Conservation (phyloP, 768 basidiomycete genomes). For the Leccinum fibrillosum region DNA sequence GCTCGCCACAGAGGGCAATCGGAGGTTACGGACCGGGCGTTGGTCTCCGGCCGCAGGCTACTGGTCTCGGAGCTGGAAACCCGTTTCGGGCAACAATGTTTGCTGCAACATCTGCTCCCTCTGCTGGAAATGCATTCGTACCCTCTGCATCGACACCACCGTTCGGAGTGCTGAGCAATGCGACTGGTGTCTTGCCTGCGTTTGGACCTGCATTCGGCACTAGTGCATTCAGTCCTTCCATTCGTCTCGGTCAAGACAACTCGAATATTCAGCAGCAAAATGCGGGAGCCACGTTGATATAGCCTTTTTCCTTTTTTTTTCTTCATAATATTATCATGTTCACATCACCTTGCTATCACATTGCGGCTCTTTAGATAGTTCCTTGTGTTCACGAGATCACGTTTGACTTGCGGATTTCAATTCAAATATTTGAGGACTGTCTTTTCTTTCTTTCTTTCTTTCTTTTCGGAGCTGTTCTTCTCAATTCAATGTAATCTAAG, state of each 20-base stretch:
- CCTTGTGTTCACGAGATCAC: neutral
- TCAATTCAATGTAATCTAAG: too few relatives aligned
- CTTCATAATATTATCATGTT: neutral
- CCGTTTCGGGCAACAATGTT: conserved; percentile 69
- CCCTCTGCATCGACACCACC: conserved; percentile 27
- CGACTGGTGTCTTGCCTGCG: neutral
- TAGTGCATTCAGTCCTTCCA: conserved; percentile 21
- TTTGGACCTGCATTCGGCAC: conserved; percentile 18
- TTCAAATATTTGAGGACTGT: conserved; percentile 3
- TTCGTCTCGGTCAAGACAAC: conserved; percentile 14
- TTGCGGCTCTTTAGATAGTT: conserved; percentile 4
- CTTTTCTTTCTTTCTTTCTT: neutral
- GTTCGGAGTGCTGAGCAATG: conserved; percentile 21
- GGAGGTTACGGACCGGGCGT: conserved; percentile 38
- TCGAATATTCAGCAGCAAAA: conserved; percentile 39
- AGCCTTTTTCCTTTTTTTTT: conserved; percentile 11
- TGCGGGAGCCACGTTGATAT: conserved; percentile 49
- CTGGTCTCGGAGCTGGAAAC: conserved; percentile 52
- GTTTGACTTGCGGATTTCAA: conserved; percentile 11
- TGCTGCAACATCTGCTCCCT: conserved; percentile 29
- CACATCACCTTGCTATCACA: neutral
- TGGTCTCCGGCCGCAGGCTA: conserved; percentile 56
- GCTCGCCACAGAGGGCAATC: conserved; percentile 6
- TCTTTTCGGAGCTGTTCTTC: too few relatives aligned
- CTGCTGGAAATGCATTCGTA: conserved; percentile 4